Percentiles rank a stretch among this genome's conserved stretches.
Conservation (phyloP, 495 filamentous ascomycete genomes). For the Annulohypoxylon nitens region DNA sequence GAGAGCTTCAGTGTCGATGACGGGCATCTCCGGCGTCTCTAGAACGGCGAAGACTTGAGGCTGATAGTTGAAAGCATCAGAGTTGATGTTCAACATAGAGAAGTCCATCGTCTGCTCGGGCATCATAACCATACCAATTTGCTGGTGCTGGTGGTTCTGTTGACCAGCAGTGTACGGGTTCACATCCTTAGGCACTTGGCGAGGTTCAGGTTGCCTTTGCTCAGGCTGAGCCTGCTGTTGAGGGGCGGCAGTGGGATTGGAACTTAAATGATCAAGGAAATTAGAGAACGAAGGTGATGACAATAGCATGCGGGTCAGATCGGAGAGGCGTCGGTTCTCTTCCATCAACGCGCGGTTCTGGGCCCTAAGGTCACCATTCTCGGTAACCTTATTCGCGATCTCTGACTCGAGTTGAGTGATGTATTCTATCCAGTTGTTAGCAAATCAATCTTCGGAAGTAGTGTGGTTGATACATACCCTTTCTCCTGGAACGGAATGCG, state of each 20-base stretch:
- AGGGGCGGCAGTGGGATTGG: slow-evolving; percentile 58
- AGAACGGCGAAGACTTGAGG: slow-evolving; percentile 85
- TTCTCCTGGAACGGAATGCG: slow-evolving; percentile 93
- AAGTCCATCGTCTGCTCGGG: slow-evolving; percentile 80
- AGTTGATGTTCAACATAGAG: slow-evolving; percentile 67
- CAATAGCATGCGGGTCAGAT: slow-evolving; percentile 84
- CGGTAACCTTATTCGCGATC: slow-evolving; percentile 76
- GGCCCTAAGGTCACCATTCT: slow-evolving; percentile 75
- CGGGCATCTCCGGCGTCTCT: slow-evolving; percentile 76
- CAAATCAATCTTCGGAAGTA: slow-evolving; percentile 10
- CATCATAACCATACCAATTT: slow-evolving; percentile 78
- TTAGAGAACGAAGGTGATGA: slow-evolving; percentile 86
- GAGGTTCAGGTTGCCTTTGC: slow-evolving; percentile 57
- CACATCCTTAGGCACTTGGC: slow-evolving; percentile 71
- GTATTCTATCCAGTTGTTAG: slow-evolving; percentile 82
- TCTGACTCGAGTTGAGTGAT: slow-evolving; percentile 92
- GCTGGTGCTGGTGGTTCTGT: slow-evolving; percentile 69
- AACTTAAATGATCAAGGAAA: slow-evolving; percentile 80
- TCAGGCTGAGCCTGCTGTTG: slow-evolving; percentile 52
- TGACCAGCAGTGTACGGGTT: slow-evolving; percentile 66
- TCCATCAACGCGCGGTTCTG: slow-evolving; percentile 81
- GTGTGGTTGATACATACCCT: slow-evolving; percentile 73
- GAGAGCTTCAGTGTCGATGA: slow-evolving; percentile 71
- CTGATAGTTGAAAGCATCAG: slow-evolving; percentile 72
- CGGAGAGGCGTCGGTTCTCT: slow-evolving; percentile 82